Conservation (phyloP, 116 monocot species). For the Iris pallida region DNA sequence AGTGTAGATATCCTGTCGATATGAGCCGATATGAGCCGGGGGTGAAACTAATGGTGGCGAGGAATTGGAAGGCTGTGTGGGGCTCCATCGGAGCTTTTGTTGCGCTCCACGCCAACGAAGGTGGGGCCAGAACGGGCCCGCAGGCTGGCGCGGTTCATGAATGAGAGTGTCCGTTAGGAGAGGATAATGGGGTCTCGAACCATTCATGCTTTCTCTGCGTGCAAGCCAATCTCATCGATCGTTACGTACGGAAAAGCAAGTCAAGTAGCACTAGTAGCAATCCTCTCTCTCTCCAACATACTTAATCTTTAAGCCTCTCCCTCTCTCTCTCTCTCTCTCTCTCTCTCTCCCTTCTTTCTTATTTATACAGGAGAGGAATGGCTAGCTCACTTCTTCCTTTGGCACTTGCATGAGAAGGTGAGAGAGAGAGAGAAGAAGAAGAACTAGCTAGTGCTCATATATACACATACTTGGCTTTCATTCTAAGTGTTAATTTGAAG, state of each 20-base stretch:
- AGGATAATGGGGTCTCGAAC: slow-evolving; percentile 3
- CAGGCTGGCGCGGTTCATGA: neutral
- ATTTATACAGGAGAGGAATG: no score
- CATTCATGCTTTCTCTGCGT: slow-evolving; percentile 15
- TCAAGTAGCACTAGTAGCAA: neutral
- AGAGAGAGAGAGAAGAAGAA: neutral
- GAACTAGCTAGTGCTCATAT: neutral
- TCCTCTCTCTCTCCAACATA: neutral
- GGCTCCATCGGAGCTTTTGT: neutral
- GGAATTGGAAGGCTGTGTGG: no score
- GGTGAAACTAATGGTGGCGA: no score
- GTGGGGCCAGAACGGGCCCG: neutral
- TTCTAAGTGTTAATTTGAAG: no score
- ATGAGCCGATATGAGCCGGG: no score
- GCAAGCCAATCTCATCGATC: slow-evolving; percentile 14
- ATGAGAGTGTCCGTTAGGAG: neutral
- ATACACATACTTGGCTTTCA: neutral
- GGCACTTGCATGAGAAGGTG: no score
- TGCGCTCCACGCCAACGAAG: neutral
- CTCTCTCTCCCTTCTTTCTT: neutral
- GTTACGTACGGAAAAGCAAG: slow-evolving; percentile 7
- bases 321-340: neutral
- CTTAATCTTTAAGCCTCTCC: neutral
- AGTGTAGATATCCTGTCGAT: no score
- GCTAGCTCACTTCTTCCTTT: no score